These are phyloP conservation scores for Beauveria varroae DNA, from an alignment of 2,329 filamentous ascomycete genomes.

Conservation along the genomic window DNA sequence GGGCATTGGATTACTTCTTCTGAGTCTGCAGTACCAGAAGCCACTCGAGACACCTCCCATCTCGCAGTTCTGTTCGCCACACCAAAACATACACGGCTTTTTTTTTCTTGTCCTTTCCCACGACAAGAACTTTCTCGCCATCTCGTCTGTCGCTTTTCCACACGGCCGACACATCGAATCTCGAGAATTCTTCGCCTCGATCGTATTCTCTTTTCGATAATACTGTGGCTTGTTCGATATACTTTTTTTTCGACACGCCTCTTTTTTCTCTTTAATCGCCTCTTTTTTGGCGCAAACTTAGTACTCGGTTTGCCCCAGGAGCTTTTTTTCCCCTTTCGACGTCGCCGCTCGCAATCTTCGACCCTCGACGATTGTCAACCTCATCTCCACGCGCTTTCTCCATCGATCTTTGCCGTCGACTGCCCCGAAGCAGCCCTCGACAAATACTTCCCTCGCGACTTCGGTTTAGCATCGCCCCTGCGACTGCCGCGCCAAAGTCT, in stretches of 20 bases:
- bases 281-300: slow-evolving; percentile 9
- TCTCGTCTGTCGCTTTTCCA: slow-evolving; percentile 6
- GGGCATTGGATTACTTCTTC: slow-evolving; percentile 13
- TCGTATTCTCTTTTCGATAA: slow-evolving; percentile 1
- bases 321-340: background rate
- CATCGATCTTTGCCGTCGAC: background rate
- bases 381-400: background rate
- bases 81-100: background rate
- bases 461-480: background rate
- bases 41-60: slow-evolving; percentile 7
- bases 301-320: slow-evolving; percentile 2
- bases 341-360: slow-evolving; percentile 1
- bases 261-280: slow-evolving; percentile 1
- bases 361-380: background rate
- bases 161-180: background rate
- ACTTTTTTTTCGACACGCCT: background rate
- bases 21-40: slow-evolving; percentile 5
- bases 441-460: background rate
- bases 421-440: background rate
- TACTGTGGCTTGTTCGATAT: slow-evolving; percentile 4
- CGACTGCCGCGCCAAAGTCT: background rate
- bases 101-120: slow-evolving; percentile 7
- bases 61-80: slow-evolving; percentile 9
- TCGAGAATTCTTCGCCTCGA: background rate
- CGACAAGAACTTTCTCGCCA: slow-evolving; percentile 5